Percentiles rank a stretch among this genome's conserved stretches.
These are phyloP conservation scores for Salix dunnii DNA, from an alignment of 345 rosid genomes.

Conservation along the genomic window DNA sequence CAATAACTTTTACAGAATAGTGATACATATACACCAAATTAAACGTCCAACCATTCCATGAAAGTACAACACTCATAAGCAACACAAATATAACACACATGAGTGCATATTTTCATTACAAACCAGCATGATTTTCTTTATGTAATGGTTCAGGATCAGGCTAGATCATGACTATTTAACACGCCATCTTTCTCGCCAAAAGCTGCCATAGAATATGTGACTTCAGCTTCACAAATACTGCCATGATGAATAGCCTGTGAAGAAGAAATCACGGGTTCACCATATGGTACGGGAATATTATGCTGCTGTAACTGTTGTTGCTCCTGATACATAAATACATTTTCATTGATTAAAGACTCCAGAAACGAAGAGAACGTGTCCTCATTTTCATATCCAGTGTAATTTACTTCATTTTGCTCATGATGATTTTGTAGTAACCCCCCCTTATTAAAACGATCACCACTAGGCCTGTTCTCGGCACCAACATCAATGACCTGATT, in stretches of 20 bases:
- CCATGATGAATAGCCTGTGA: neutral
- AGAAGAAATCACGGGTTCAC: constrained; percentile 1
- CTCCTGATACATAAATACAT: constrained; percentile 27
- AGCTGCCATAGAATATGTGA: constrained; percentile 16
- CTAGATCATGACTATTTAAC: neutral
- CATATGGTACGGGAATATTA: neutral
- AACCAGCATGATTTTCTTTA: too few species aligned
- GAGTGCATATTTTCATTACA: too few species aligned
- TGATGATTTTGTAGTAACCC: constrained; percentile 9
- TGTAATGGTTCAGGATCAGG: neutral
- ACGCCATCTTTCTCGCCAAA: constrained; percentile 13
- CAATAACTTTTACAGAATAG: too few species aligned
- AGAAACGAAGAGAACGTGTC: constrained; percentile 67
- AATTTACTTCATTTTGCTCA: constrained; percentile 15
- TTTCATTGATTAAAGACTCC: constrained; percentile 58
- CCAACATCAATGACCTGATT: neutral
- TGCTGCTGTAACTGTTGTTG: neutral
- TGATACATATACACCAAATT: too few species aligned
- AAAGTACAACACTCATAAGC: too few species aligned
- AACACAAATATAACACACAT: too few species aligned
- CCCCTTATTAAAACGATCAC: constrained; percentile 12
- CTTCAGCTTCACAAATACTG: constrained; percentile 19
- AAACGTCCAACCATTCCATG: too few species aligned
- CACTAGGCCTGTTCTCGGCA: neutral
- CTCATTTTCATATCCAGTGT: constrained; percentile 34